phyloP scores from a whole-genome alignment of 1,284 basidiomycete species.

The Chalciporus sp. region DNA sequence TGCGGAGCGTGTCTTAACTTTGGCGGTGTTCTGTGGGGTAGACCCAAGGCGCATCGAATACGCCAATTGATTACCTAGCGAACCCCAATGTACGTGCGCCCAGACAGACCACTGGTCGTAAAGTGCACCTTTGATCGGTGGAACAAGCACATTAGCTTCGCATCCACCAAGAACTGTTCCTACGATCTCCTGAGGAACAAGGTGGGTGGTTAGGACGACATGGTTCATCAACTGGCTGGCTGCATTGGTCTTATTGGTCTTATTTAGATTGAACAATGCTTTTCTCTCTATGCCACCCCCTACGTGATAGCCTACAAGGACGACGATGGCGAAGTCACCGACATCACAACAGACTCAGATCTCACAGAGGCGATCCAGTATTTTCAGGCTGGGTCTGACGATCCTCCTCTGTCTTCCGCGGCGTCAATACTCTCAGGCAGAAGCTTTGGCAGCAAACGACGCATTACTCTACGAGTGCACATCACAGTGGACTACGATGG shows the following conservation, averaged over 20 bases:
- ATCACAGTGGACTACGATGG: slow-evolving; percentile 88
- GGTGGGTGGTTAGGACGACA: slow-evolving; percentile 42
- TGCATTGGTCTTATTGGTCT: slow-evolving; percentile 1
- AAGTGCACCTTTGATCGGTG: slow-evolving; percentile 78
- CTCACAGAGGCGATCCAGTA: slow-evolving; percentile 85
- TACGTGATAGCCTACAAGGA: slow-evolving; percentile 83
- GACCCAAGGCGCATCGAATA: not conserved
- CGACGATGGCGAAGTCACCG: slow-evolving; percentile 78
- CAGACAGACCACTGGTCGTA: slow-evolving; percentile 70
- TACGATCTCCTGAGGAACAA: slow-evolving; percentile 70
- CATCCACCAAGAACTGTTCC: slow-evolving; percentile 73
- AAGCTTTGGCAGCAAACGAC: slow-evolving; percentile 66
- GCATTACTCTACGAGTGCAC: slow-evolving; percentile 75
- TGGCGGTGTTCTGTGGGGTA: not conserved
- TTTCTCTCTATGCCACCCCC: slow-evolving; percentile 67
- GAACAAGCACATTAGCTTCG: slow-evolving; percentile 76
- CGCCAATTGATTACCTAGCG: slow-evolving; percentile 4
- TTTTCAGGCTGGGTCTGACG: slow-evolving; percentile 73
- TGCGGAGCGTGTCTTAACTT: slow-evolving; percentile 26
- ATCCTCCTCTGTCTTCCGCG: slow-evolving; percentile 66
- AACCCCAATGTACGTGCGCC: slow-evolving; percentile 42
- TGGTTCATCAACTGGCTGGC: not conserved
- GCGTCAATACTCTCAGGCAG: slow-evolving; percentile 74
- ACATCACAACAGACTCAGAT: slow-evolving; percentile 71
- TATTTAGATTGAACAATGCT: slow-evolving; percentile 77